Percentiles rank a stretch among this genome's conserved stretches.
phyloP scores from a whole-genome alignment of 208 protist species.

The Naegleria gruberi region DNA sequence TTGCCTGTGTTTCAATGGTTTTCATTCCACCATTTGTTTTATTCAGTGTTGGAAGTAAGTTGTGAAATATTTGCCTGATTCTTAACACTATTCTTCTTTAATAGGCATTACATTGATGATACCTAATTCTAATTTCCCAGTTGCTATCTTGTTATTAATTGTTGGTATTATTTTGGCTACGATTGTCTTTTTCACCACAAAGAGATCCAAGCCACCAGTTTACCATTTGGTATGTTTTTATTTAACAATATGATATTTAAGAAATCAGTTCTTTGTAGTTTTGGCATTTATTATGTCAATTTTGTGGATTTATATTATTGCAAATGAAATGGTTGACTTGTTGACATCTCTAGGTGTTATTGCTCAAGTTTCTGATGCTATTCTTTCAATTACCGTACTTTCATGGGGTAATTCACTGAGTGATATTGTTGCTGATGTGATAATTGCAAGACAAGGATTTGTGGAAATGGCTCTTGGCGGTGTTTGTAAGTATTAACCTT shows the following conservation, averaged over 20 bases:
- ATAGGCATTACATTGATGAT: not conserved
- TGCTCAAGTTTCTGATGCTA: constrained; percentile 8
- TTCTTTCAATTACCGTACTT: constrained; percentile 33
- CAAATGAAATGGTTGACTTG: constrained; percentile 29
- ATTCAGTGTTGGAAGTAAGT: not conserved
- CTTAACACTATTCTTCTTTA: not conserved
- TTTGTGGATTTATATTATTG: constrained; percentile 30
- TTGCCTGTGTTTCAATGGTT: not conserved
- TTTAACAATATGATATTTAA: too few species aligned
- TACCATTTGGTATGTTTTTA: constrained; percentile 12
- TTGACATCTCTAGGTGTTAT: constrained; percentile 31
- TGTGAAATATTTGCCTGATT: not conserved
- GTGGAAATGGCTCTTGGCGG: constrained; percentile 11
- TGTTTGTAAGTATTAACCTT: too few species aligned
- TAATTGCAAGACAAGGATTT: constrained; percentile 17
- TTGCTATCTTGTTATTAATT: not conserved
- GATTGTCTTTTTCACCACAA: not conserved
- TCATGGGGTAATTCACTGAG: constrained; percentile 38
- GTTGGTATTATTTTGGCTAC: not conserved
- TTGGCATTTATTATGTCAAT: constrained; percentile 13
- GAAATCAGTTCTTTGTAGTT: constrained; percentile 24
- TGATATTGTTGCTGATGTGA: constrained; percentile 29
- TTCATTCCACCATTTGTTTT: constrained; percentile 7
- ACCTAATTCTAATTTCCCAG: not conserved
- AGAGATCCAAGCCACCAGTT: not conserved